Conservation (phyloP, 345 rosid genomes). For the Melaleuca quinquenervia region DNA sequence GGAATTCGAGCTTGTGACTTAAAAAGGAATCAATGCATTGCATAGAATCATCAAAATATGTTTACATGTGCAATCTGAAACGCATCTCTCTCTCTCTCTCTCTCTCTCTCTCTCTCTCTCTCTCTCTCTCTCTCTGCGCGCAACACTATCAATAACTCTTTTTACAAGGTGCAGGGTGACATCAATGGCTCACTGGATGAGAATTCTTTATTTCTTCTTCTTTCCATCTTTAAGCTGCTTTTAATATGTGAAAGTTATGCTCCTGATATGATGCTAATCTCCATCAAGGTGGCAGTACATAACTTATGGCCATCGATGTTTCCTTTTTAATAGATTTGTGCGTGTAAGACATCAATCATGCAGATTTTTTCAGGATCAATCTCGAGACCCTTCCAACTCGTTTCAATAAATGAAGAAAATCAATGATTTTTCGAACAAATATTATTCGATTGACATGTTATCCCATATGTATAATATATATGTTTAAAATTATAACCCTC, state of each 20-base stretch:
- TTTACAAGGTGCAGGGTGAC: neutral
- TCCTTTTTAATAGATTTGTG: neutral
- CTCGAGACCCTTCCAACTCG: rapidly evolving
- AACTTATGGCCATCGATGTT: neutral
- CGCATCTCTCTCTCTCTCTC: neutral
- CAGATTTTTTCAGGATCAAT: neutral
- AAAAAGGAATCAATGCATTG: neutral
- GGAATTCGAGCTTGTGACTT: too few species aligned
- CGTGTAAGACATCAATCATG: neutral
- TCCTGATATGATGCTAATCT: neutral
- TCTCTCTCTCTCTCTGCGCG: neutral
- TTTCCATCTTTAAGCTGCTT: neutral
- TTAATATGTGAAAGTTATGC: neutral
- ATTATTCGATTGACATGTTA: neutral
- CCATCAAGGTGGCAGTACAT: neutral
- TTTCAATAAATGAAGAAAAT: rapidly evolving
- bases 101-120: too few species aligned
- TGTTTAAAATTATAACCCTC: neutral
- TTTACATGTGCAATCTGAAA: neutral
- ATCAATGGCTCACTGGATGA: neutral
- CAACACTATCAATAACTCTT: neutral
- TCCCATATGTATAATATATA: neutral
- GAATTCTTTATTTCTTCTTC: neutral
- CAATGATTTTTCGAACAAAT: rapidly evolving
- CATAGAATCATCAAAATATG: neutral